Percentiles rank a stretch among this genome's conserved stretches.
Conservation (phyloP, 257 asterid species). For the Fraxinus cuspidata region DNA sequence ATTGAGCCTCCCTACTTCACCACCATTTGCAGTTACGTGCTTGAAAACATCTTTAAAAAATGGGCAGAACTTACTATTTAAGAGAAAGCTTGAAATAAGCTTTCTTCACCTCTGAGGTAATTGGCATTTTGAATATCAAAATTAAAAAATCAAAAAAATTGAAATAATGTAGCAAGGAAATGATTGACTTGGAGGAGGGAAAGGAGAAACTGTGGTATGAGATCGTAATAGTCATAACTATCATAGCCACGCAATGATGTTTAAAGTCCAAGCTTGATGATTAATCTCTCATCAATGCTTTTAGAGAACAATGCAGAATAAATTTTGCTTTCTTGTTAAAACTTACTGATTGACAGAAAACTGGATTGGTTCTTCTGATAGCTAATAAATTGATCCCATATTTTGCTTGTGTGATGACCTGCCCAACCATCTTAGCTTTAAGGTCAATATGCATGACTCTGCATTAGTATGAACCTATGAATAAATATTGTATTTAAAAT, state of each 20-base stretch:
- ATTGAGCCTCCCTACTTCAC: no score
- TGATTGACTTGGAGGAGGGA: background rate
- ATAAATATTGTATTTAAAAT: background rate
- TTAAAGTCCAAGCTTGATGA: background rate
- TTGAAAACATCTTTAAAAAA: background rate
- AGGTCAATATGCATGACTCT: background rate
- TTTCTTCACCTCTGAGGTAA: conserved; percentile 56
- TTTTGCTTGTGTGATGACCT: background rate
- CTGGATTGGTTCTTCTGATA: background rate
- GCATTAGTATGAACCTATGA: background rate
- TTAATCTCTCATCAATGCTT: background rate
- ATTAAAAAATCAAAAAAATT: conserved; percentile 10
- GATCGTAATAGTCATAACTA: conserved; percentile 81
- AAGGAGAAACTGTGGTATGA: conserved; percentile 32
- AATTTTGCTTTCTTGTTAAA: background rate
- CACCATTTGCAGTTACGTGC: no score
- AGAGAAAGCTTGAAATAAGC: conserved; percentile 81
- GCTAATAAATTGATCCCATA: background rate
- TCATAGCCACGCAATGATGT: no score
- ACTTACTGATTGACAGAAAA: background rate
- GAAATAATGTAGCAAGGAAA: background rate
- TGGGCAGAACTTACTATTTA: conserved; percentile 48
- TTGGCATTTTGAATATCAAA: conserved; percentile 42
- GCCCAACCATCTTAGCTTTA: background rate
- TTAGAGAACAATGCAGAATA: background rate